Evolutionary conservation across 495 filamentous ascomycete species (phyloP).

Genomic region (Baudoinia panamericana): DNA sequence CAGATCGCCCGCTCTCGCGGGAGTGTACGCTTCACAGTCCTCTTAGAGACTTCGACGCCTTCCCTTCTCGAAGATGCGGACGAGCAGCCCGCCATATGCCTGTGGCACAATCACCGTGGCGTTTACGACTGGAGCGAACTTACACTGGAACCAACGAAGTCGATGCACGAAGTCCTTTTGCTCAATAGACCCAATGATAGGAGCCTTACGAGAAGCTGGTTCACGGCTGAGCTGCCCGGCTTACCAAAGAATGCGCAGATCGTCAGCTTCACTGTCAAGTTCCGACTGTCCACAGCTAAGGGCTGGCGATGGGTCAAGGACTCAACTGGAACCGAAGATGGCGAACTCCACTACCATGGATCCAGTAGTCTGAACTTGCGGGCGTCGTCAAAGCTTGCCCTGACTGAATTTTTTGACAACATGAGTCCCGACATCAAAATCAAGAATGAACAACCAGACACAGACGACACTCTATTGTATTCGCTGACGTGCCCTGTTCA

Average conservation of each 20-base stretch:
- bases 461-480: conserved; percentile 61
- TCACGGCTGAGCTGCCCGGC: conserved; percentile 26
- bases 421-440: conserved; percentile 47
- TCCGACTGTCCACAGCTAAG: conserved; percentile 40
- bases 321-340: conserved; percentile 35
- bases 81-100: conserved; percentile 54
- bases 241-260: conserved; percentile 27
- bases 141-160: conserved; percentile 21
- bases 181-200: conserved; percentile 3
- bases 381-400: conserved; percentile 29
- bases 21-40: conserved; percentile 42
- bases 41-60: conserved; percentile 41
- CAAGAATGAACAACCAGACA: conserved; percentile 46
- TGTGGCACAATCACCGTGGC: conserved; percentile 57
- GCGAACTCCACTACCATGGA: conserved; percentile 13
- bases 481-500: conserved; percentile 43
- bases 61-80: conserved; percentile 25
- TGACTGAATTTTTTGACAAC: conserved; percentile 47
- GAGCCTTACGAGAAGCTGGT: conserved; percentile 24
- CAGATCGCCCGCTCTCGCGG: conserved; percentile 33
- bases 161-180: conserved; percentile 16
- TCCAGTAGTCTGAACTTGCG: background rate
- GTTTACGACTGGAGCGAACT: conserved; percentile 37
- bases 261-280: conserved; percentile 64
- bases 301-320: conserved; percentile 69